phyloP scores from a whole-genome alignment of 176 grass and related monocot genomes.

The Triticum turgidum region DNA sequence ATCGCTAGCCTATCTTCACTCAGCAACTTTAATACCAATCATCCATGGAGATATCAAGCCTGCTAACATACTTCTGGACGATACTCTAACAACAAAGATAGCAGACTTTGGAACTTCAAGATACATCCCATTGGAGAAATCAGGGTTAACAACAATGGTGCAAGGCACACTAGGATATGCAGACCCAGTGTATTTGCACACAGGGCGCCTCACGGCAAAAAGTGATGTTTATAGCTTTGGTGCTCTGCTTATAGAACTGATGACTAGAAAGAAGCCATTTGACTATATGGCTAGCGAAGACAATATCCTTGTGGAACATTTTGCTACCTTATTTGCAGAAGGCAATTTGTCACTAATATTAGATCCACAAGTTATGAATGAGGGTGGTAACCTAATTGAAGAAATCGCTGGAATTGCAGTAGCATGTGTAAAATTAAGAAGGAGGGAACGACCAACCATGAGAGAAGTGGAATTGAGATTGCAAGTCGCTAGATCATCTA shows the following conservation, averaged over 20 bases:
- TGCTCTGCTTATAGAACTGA: not conserved
- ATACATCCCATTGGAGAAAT: not conserved
- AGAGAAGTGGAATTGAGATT: not conserved
- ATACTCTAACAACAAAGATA: not conserved
- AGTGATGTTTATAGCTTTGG: not conserved
- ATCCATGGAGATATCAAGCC: not conserved
- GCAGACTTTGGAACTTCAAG: not conserved
- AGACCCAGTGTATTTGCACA: not conserved
- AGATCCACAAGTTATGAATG: not conserved
- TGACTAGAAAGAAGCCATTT: constrained; percentile 15
- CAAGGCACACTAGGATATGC: not conserved
- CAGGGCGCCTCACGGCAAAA: not conserved
- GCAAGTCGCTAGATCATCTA: not conserved
- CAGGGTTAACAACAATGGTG: not conserved
- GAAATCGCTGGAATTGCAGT: not conserved
- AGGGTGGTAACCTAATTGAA: not conserved
- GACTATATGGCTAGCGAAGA: not conserved
- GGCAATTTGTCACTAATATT: not conserved
- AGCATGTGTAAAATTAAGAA: not conserved
- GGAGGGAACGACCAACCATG: not conserved
- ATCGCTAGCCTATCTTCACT: not conserved
- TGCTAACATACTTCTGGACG: not conserved
- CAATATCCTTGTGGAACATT: not conserved
- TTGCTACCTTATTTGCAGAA: not conserved
- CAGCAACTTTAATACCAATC: not conserved